Evolutionary conservation across 1,284 basidiomycete genomes (phyloP).

Genomic region (Vanrija sp.): DNA sequence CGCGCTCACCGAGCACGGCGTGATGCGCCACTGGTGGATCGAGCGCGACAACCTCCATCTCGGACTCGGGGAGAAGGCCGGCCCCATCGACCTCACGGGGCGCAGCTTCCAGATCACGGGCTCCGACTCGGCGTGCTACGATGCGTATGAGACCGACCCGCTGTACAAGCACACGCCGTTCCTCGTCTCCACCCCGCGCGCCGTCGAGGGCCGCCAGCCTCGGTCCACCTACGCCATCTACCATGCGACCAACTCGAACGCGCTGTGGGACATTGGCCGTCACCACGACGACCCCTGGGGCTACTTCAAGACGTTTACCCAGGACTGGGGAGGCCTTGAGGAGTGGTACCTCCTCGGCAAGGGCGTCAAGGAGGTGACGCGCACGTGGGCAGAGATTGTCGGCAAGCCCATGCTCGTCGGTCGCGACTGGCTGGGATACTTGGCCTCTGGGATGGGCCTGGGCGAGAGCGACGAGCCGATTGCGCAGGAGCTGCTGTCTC

Average conservation of each 20-base stretch:
- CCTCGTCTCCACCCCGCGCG: constrained; percentile 40
- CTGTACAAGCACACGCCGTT: constrained; percentile 52
- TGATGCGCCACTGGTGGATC: constrained; percentile 40
- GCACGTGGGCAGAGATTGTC: constrained; percentile 42
- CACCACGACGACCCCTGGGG: constrained; percentile 50
- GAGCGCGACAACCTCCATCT: constrained; percentile 41
- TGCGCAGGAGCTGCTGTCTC: constrained; percentile 48
- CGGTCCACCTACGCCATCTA: constrained; percentile 47
- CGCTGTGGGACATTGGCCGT: constrained; percentile 47
- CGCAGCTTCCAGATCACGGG: constrained; percentile 42
- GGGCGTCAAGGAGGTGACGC: constrained; percentile 39
- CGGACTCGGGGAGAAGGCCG: constrained; percentile 50
- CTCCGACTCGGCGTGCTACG: constrained; percentile 49
- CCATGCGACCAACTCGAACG: constrained; percentile 47
- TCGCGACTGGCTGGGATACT: constrained; percentile 50
- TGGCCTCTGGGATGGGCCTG: constrained; percentile 48
- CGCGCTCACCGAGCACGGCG: constrained; percentile 44
- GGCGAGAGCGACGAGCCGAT: constrained; percentile 48
- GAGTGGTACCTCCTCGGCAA: constrained; percentile 48
- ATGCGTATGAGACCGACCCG: constrained; percentile 48
- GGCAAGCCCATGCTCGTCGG: constrained; percentile 46
- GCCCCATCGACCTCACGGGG: constrained; percentile 45
- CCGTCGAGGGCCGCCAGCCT: constrained; percentile 20
- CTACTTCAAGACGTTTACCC: constrained; percentile 47
- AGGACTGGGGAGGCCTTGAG: constrained; percentile 50